Evolutionary conservation across 192 early-diverging fungal species (phyloP).

Genomic region (Gamsiella multidivaricata): DNA sequence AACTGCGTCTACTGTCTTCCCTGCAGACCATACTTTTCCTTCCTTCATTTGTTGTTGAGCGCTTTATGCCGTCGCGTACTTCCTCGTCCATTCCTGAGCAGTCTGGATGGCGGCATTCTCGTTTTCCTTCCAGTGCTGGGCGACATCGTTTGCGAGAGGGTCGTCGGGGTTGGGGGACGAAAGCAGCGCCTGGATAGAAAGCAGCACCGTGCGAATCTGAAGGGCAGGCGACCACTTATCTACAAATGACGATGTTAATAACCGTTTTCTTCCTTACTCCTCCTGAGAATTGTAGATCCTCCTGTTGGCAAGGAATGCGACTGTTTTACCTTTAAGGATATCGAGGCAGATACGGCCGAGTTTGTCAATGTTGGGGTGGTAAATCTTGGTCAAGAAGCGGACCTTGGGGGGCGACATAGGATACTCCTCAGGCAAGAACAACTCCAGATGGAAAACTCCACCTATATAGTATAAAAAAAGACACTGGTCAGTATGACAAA

Average conservation of each 20-base stretch:
- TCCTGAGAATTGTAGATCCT: too few relatives aligned
- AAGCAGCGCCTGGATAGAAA: slow-evolving; percentile 96
- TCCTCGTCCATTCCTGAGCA: slow-evolving; percentile 59
- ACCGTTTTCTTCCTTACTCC: not conserved
- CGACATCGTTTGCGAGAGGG: slow-evolving; percentile 97
- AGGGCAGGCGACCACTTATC: slow-evolving; percentile 99
- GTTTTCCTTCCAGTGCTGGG: slow-evolving; percentile 99
- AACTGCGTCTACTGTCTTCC: too few relatives aligned
- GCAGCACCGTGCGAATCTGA: slow-evolving; percentile 97
- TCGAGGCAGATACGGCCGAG: slow-evolving; percentile 97
- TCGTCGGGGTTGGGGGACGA: slow-evolving; percentile 99
- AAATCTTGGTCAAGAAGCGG: slow-evolving; percentile 97
- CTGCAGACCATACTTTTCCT: not conserved
- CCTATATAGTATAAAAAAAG: slow-evolving; percentile 62
- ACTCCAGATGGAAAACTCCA: slow-evolving; percentile 92
- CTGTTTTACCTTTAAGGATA: slow-evolving; percentile 96
- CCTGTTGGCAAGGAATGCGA: too few relatives aligned
- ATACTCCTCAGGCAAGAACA: slow-evolving; percentile 97
- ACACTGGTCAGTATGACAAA: too few relatives aligned
- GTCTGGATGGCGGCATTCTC: slow-evolving; percentile 86
- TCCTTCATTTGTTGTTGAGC: not conserved
- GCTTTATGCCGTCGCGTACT: slow-evolving; percentile 48
- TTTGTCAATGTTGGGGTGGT: slow-evolving; percentile 99
- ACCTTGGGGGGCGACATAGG: slow-evolving; percentile 99
- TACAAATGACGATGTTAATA: too few relatives aligned